Conservation (phyloP, 2,329 filamentous ascomycete species). For the Paracorniculantispora psalliotae region DNA sequence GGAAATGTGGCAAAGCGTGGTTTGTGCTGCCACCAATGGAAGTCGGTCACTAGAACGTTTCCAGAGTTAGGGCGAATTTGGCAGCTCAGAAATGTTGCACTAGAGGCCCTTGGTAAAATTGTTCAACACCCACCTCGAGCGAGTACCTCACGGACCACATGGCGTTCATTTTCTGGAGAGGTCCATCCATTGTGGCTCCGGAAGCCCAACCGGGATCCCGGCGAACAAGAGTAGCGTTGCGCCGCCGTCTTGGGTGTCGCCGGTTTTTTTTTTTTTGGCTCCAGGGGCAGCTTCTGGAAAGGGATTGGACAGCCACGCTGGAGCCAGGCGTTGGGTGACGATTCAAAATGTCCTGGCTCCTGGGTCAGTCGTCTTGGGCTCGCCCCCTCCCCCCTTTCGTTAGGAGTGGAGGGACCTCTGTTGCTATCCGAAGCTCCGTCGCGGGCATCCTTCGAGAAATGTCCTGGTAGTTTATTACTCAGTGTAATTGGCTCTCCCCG, state of each 20-base stretch:
- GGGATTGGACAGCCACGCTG: neutral
- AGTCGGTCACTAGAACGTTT: neutral
- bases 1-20: too few relatives aligned
- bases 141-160: conserved; percentile 8
- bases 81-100: neutral
- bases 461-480: neutral
- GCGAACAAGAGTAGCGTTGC: conserved; percentile 3
- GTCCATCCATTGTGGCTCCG: conserved; percentile 1
- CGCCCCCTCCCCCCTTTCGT: neutral
- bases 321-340: neutral
- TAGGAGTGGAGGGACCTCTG: neutral
- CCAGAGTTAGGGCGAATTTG: neutral
- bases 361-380: conserved; percentile 1
- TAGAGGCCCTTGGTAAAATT: neutral
- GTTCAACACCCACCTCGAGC: neutral
- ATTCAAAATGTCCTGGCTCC: neutral
- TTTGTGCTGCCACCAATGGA: too few relatives aligned
- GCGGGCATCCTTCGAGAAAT: neutral
- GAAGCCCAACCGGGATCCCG: conserved; percentile 4
- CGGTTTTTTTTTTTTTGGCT: neutral
- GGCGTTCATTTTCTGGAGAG: conserved; percentile 1
- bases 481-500: neutral
- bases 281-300: neutral
- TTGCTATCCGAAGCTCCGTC: neutral
- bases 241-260: neutral